These are phyloP conservation scores for Mycena floridula DNA, from an alignment of 768 basidiomycete genomes.

Conservation along the genomic window DNA sequence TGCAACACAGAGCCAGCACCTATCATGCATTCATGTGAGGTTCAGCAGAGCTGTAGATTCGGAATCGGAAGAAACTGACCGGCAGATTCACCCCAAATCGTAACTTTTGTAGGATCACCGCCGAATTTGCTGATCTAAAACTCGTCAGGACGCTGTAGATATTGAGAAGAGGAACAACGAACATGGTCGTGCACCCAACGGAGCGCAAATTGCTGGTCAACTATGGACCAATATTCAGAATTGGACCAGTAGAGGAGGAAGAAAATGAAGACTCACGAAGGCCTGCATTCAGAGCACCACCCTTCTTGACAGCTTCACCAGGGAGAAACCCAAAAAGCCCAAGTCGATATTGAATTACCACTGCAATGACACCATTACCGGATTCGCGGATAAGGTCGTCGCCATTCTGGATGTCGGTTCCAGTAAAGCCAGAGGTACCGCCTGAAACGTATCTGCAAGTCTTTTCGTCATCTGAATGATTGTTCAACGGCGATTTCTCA, in stretches of 20 bases:
- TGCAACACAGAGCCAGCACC: constrained; percentile 29
- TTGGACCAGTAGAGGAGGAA: neutral
- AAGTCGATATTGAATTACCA: constrained; percentile 23
- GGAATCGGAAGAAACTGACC: neutral
- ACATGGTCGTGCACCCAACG: constrained; percentile 27
- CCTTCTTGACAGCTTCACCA: constrained; percentile 19
- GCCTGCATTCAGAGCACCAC: constrained; percentile 26
- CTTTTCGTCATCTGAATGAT: neutral
- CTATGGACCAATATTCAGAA: constrained; percentile 18
- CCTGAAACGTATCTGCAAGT: constrained; percentile 13
- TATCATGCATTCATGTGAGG: constrained; percentile 2
- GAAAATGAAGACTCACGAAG: constrained; percentile 6
- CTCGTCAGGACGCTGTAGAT: no score
- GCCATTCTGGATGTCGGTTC: neutral
- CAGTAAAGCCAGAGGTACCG: no score
- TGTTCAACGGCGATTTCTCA: neutral
- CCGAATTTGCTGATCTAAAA: no score
- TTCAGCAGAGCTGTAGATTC: neutral
- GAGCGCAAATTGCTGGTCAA: constrained; percentile 25
- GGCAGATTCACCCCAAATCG: constrained; percentile 17
- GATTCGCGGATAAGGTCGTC: constrained; percentile 8
- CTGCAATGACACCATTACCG: constrained; percentile 10
- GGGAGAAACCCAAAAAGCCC: constrained; percentile 26
- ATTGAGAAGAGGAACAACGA: no score
- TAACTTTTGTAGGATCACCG: constrained; percentile 14